phyloP scores from a whole-genome alignment of 805 yeast species.

The Kluyveromyces wickerhamii region DNA sequence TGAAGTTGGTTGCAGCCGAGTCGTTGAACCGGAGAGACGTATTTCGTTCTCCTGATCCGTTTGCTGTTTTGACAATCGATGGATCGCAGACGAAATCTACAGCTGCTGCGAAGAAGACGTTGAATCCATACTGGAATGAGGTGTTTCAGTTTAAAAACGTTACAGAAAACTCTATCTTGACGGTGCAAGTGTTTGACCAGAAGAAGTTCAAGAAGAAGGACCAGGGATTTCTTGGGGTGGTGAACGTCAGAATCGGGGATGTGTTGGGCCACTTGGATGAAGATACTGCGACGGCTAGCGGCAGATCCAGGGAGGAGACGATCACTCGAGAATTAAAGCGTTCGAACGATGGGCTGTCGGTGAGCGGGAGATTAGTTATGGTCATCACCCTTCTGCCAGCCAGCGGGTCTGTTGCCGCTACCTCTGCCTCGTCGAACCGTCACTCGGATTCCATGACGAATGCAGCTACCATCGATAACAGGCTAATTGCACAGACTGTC shows the following conservation, averaged over 20 bases:
- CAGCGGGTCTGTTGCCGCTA: slow-evolving; percentile 16
- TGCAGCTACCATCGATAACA: slow-evolving; percentile 5
- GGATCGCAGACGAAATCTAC: slow-evolving; percentile 95
- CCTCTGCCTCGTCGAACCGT: slow-evolving; percentile 10
- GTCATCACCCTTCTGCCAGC: slow-evolving; percentile 42
- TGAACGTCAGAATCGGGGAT: slow-evolving; percentile 84
- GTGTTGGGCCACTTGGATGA: slow-evolving; percentile 55
- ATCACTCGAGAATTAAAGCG: slow-evolving; percentile 86
- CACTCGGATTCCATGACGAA: slow-evolving; percentile 3
- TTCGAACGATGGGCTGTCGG: slow-evolving; percentile 85
- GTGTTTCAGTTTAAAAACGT: slow-evolving; percentile 68
- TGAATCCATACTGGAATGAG: slow-evolving; percentile 98
- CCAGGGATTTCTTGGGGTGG: slow-evolving; percentile 96
- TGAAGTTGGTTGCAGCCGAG: slow-evolving; percentile 89
- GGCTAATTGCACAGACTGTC: slow-evolving; percentile 24
- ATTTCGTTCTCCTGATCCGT: slow-evolving; percentile 94
- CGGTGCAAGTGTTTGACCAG: slow-evolving; percentile 93
- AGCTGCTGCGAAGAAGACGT: slow-evolving; percentile 83
- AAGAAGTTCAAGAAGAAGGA: slow-evolving; percentile 96
- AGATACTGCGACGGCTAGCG: slow-evolving; percentile 27
- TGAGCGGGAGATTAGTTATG: slow-evolving; percentile 85
- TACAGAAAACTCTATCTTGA: slow-evolving; percentile 73
- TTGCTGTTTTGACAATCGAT: slow-evolving; percentile 95
- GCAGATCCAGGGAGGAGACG: slow-evolving; percentile 55
- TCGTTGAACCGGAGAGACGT: slow-evolving; percentile 92